Conservation (phyloP, 805 yeast genomes). For the Saccharomycopsis sp. region DNA sequence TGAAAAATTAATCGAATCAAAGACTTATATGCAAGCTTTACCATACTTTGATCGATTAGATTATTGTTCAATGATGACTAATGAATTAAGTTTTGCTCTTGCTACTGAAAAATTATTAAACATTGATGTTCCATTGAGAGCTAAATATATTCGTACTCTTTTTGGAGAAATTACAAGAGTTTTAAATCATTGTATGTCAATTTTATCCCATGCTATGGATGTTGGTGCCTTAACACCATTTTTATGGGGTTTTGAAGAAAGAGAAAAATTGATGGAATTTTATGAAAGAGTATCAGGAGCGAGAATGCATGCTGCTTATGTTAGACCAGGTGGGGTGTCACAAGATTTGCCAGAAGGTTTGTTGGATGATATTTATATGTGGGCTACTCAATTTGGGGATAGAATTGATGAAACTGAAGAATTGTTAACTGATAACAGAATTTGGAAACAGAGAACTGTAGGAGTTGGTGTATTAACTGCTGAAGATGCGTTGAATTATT, state of each 20-base stretch:
- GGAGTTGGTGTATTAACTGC: constrained; percentile 78
- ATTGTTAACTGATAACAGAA: constrained; percentile 81
- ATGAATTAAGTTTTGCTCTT: constrained; percentile 75
- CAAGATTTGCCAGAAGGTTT: constrained; percentile 83
- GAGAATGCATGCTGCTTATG: constrained; percentile 80
- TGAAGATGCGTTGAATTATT: constrained; percentile 78
- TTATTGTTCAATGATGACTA: constrained; percentile 84
- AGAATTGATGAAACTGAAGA: constrained; percentile 88
- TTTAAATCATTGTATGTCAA: constrained; percentile 80
- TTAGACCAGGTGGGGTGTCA: constrained; percentile 88
- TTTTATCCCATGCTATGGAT: constrained; percentile 85
- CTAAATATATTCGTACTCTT: constrained; percentile 74
- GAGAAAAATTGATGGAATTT: constrained; percentile 89
- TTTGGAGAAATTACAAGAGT: constrained; percentile 84
- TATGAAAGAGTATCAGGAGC: constrained; percentile 90
- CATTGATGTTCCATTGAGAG: constrained; percentile 80
- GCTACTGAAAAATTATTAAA: constrained; percentile 82
- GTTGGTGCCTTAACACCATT: constrained; percentile 92
- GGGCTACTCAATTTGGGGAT: constrained; percentile 95
- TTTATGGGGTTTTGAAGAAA: constrained; percentile 91
- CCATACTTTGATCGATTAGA: constrained; percentile 87
- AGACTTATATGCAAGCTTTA: constrained; percentile 81
- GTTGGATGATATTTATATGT: constrained; percentile 86
- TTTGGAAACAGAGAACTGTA: constrained; percentile 82
- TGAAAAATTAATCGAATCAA: constrained; percentile 78